Base-by-base conservation (phyloP, 2,329 filamentous ascomycete genomes). In the Apiospora aurea region DNA sequence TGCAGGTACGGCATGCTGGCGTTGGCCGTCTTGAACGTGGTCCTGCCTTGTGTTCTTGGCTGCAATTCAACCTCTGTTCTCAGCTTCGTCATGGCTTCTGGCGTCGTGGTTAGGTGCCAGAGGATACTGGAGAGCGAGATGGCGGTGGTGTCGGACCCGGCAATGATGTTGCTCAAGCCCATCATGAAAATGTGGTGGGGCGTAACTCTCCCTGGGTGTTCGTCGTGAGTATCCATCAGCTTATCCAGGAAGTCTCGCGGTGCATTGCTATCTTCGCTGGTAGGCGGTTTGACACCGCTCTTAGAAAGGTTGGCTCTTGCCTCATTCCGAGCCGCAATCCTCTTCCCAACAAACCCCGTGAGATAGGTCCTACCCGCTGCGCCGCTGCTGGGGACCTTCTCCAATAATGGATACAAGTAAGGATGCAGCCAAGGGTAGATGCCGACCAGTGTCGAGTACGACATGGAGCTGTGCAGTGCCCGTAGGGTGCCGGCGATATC, bases 121-220 rank as follows among this genome's bases (percentile, higher is more conserved):
- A 83, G 41, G 1, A 79, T 75, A 1, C 77, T 76, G 1, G 77
- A 76, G 0, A 83, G 75, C 1, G 80, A 78, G 47, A 81, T 80
- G 1, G 79, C 77, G 0, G 81, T 83, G 0, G 82, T 83, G 57
- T 84, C 82, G 1, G 78, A 80, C 0, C 82, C 82, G 4, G 82
- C 81, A 0, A 74, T 74, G 29, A 82, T 76, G 34, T 82, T 82
- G 21, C 64, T 67, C 2, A 29, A 16, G 5, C 38, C 64, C 38
- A 67, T 44, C 66, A 47, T 46, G 41, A 46, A 68, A 0, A 68
- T 68, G 13, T 44, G 66, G 1, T 46, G n/a, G 2, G 41, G 26
- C 5, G 66, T 47, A 2, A 47, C 38, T n/a, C 29, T 47, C 6
- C 26, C 14, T 1, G 41, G 66, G 7, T 68, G 14, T 41, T 68